Evolutionary conservation across 192 early-diverging fungal genomes (phyloP), one percentile per base, ranked within the genome.

Genomic region (Backusella psychrophila): DNA sequence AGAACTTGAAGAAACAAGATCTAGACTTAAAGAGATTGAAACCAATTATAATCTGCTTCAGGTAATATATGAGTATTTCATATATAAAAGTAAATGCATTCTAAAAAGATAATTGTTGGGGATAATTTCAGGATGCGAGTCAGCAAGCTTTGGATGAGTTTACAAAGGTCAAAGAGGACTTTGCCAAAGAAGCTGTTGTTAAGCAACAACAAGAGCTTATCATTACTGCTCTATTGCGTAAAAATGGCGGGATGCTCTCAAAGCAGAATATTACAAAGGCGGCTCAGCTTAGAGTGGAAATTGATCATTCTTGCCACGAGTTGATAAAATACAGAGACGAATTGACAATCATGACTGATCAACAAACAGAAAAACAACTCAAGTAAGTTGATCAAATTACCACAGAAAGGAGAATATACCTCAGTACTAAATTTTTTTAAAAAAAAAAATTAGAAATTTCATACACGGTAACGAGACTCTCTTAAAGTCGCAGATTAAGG

Each of bases 401-500:
- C 31, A 77, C 74, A 68, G 69, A 83, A 71, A 83, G 82, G 36
- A 83, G 82, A 31, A 75, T 3, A 85, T 14, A 36, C 8, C 6
- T 68, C 66, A 33, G 15, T 14, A 31, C 7, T 19, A 7, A 33
- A 2, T 36, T 68, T 36, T 21, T 19, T n/a, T n/a, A n/a, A n/a
- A 29, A 29, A 29, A 29, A 29, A 35, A 17, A 35, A 46, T 3
- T 44, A 44, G 39, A 49, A 17, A 72, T 66, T 2, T 71, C 49
- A 23, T 75, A 83, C 63, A 80, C 82, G 65, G 82, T 83, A 34
- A 66, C 80, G 42, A 81, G 85, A 52, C 87, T 5, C 23, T 63
- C 2, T 63, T 88, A 73, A 84, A 87, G 29, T 77, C 83, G 6
- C 81, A 87, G 31, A 85, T 90, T 42, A 83, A 77, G 69, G 81